Conservation (phyloP, 345 rosid genomes). For the Gynandropsis gynandra region DNA sequence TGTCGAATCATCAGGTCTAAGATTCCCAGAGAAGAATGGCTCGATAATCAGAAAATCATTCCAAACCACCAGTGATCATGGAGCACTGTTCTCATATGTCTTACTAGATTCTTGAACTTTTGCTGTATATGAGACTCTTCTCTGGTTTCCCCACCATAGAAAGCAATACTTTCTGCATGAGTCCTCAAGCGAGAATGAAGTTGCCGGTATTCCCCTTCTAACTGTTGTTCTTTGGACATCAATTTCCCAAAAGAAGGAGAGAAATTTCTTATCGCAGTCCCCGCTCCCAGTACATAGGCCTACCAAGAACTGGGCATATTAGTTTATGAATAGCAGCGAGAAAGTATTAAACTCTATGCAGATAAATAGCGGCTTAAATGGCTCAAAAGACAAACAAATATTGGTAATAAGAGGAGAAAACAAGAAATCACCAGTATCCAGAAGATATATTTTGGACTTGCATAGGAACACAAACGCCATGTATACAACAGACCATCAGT, state of each 20-base stretch:
- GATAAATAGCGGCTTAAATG: slow-evolving; percentile 7
- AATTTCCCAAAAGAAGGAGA: slow-evolving; percentile 94
- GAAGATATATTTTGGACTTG: slow-evolving; percentile 92
- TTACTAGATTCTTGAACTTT: slow-evolving; percentile 68
- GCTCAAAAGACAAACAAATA: neutral
- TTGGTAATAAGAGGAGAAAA: slow-evolving; percentile 2
- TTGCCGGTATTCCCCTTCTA: slow-evolving; percentile 95
- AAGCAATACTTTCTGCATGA: slow-evolving; percentile 97
- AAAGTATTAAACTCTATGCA: neutral
- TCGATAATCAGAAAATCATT: slow-evolving; percentile 96
- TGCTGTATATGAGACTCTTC: slow-evolving; percentile 86
- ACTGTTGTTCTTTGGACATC: slow-evolving; percentile 90
- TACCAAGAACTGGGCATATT: slow-evolving; percentile 27
- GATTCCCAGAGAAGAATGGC: slow-evolving; percentile 90
- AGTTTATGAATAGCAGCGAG: neutral
- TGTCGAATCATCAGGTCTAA: slow-evolving; percentile 83
- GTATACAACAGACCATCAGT: slow-evolving; percentile 83
- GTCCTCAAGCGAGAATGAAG: slow-evolving; percentile 97
- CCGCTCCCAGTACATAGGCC: slow-evolving; percentile 94
- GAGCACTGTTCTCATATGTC: slow-evolving; percentile 70
- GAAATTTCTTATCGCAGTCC: slow-evolving; percentile 74
- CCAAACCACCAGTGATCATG: slow-evolving; percentile 99
- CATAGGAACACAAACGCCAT: slow-evolving; percentile 93
- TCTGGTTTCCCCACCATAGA: slow-evolving; percentile 89
- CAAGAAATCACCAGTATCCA: slow-evolving; percentile 76